Evolutionary conservation across 2,329 filamentous ascomycete species (phyloP).

Genomic region (Rutstroemia sydowiana): DNA sequence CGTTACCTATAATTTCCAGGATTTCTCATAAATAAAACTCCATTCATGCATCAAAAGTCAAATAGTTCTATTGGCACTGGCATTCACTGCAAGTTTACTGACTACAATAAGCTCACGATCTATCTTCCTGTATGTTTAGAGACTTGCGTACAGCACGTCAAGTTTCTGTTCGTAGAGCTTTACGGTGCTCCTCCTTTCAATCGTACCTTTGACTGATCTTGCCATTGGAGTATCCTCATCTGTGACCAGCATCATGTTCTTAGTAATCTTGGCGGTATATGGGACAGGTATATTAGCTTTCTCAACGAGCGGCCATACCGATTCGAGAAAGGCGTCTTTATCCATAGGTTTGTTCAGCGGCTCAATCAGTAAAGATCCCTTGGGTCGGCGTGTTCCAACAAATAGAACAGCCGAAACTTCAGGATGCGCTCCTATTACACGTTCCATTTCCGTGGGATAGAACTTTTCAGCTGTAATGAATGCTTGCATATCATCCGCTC

Average conservation of each 20-base stretch:
- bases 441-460: slow-evolving; percentile 1
- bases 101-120: background rate
- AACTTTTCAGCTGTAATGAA: slow-evolving; percentile 3
- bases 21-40: no score
- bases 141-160: background rate
- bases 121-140: background rate
- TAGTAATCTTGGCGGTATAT: slow-evolving; percentile 13
- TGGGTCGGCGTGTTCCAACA: background rate
- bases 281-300: slow-evolving; percentile 14
- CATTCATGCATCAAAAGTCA: no score
- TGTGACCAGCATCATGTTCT: slow-evolving; percentile 12
- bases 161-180: background rate
- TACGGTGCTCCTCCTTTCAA: background rate
- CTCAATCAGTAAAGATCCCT: slow-evolving; percentile 7
- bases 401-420: background rate
- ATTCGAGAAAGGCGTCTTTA: slow-evolving; percentile 8
- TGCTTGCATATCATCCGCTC: slow-evolving; percentile 9
- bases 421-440: background rate
- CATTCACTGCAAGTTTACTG: no score
- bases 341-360: background rate
- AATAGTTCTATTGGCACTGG: no score
- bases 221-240: slow-evolving; percentile 9
- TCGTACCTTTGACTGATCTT: slow-evolving; percentile 13
- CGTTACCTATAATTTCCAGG: no score
- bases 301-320: slow-evolving; percentile 14